Percentiles rank a stretch among this genome's conserved stretches.
phyloP scores from a whole-genome alignment of 2,329 filamentous ascomycete genomes.

The Pseudogymnoascus verrucosus region DNA sequence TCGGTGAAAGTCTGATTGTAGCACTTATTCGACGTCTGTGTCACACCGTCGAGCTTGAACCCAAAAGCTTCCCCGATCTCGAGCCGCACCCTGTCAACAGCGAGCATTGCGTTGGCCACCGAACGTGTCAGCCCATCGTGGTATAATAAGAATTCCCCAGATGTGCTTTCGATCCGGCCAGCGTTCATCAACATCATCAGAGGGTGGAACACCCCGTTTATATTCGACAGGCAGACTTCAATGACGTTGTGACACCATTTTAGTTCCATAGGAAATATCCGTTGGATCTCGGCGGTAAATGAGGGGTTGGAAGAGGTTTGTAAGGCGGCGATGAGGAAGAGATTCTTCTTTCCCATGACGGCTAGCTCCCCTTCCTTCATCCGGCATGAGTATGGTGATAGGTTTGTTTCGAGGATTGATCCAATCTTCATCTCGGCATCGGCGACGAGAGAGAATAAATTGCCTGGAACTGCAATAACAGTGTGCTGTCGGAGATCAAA shows the following conservation, averaged over 20 bases:
- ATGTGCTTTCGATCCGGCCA: conserved; percentile 23
- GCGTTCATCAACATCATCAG: conserved; percentile 25
- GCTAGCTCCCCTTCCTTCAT: conserved; percentile 18
- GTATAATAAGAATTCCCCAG: conserved; percentile 19
- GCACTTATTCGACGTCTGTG: conserved; percentile 23
- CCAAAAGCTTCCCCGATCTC: conserved; percentile 20
- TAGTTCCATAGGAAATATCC: conserved; percentile 19
- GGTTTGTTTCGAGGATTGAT: conserved; percentile 21
- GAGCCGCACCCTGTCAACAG: conserved; percentile 20
- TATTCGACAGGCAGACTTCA: conserved; percentile 22
- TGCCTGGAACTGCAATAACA: conserved; percentile 22
- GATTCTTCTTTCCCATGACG: conserved; percentile 18
- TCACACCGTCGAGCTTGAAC: conserved; percentile 16
- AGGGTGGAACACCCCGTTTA: conserved; percentile 25
- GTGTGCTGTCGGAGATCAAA: neutral
- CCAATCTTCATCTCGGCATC: conserved; percentile 14
- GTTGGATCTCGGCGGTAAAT: conserved; percentile 13
- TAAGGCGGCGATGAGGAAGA: conserved; percentile 2
- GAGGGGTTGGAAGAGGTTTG: neutral
- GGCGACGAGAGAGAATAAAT: conserved; percentile 20
- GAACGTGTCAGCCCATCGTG: neutral
- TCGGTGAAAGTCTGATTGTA: conserved; percentile 21
- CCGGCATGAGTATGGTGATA: conserved; percentile 22
- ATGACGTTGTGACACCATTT: conserved; percentile 23
- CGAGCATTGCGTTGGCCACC: conserved; percentile 16